A percentile compares a stretch with the other conserved stretches of the same genome.
phyloP scores from a whole-genome alignment of 768 basidiomycete genomes.

The Suillus subaureus region DNA sequence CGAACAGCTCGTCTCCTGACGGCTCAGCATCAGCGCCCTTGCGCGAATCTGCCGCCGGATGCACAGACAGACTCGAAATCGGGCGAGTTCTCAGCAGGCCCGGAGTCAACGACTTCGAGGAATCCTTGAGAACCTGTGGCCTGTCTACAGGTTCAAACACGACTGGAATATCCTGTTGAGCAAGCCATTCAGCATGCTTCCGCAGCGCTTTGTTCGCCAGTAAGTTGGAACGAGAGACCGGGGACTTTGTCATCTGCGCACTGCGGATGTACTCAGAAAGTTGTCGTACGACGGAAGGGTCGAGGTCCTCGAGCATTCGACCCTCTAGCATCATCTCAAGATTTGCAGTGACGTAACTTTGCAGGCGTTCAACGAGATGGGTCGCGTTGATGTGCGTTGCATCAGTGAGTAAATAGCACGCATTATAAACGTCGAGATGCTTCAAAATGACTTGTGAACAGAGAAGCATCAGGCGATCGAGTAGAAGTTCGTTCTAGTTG shows the following conservation, averaged over 20 bases:
- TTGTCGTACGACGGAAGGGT: conserved; percentile 62
- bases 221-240: conserved; percentile 59
- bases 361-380: conserved; percentile 67
- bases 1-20: conserved; percentile 71
- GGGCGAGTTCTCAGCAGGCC: conserved; percentile 22
- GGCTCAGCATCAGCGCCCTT: conserved; percentile 14
- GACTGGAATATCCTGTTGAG: conserved; percentile 64
- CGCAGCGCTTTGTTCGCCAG: conserved; percentile 58
- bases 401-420: conserved; percentile 77
- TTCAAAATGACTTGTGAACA: conserved; percentile 78
- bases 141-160: conserved; percentile 44
- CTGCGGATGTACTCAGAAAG: conserved; percentile 58
- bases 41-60: conserved; percentile 16
- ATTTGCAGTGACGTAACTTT: conserved; percentile 80
- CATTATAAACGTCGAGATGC: conserved; percentile 72
- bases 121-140: conserved; percentile 25
- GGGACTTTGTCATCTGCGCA: conserved; percentile 67
- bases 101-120: conserved; percentile 35
- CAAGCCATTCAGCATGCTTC: conserved; percentile 73
- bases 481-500: conserved; percentile 77
- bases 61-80: conserved; percentile 26
- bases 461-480: conserved; percentile 82
- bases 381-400: conserved; percentile 77
- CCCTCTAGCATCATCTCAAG: conserved; percentile 87
- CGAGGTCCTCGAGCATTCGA: conserved; percentile 77